Conservation (phyloP, 2,329 filamentous ascomycete species). For the Aspergillus pseudoterreus region DNA sequence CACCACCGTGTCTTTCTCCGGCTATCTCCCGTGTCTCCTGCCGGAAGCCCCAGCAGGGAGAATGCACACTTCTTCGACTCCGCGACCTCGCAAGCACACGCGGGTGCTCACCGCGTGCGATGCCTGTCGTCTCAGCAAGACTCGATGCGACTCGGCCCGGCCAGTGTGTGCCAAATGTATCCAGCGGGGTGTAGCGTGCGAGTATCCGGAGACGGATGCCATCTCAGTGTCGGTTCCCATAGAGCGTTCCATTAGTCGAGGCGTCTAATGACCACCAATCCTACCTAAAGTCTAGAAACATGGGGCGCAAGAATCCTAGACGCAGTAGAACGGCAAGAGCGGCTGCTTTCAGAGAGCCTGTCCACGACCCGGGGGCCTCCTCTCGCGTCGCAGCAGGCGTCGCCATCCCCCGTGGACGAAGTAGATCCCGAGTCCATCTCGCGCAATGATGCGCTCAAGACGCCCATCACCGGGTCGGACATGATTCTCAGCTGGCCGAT, state of each 20-base stretch:
- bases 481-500: slow-evolving; percentile 25
- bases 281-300: slow-evolving; percentile 16
- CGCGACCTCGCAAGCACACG: slow-evolving; percentile 18
- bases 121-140: slow-evolving; percentile 23
- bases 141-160: slow-evolving; percentile 22
- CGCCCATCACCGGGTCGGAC: slow-evolving; percentile 23
- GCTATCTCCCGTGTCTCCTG: too few species aligned
- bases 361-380: not conserved
- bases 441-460: slow-evolving; percentile 22
- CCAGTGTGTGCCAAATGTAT: slow-evolving; percentile 23
- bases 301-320: slow-evolving; percentile 21
- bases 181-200: slow-evolving; percentile 20
- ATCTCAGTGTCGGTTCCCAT: slow-evolving; percentile 19
- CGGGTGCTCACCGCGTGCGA: slow-evolving; percentile 23
- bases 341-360: slow-evolving; percentile 15
- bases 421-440: slow-evolving; percentile 22
- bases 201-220: slow-evolving; percentile 22
- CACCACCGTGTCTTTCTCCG: too few species aligned
- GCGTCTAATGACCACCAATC: not conserved
- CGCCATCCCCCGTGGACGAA: slow-evolving; percentile 15
- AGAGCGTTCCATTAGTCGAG: slow-evolving; percentile 1
- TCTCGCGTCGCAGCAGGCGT: slow-evolving; percentile 1
- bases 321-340: slow-evolving; percentile 22
- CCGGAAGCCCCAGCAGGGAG: not conserved
- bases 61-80: slow-evolving; percentile 15